Base-by-base conservation (phyloP, 2,329 filamentous ascomycete genomes). In the Teratosphaeria nubilosa region DNA sequence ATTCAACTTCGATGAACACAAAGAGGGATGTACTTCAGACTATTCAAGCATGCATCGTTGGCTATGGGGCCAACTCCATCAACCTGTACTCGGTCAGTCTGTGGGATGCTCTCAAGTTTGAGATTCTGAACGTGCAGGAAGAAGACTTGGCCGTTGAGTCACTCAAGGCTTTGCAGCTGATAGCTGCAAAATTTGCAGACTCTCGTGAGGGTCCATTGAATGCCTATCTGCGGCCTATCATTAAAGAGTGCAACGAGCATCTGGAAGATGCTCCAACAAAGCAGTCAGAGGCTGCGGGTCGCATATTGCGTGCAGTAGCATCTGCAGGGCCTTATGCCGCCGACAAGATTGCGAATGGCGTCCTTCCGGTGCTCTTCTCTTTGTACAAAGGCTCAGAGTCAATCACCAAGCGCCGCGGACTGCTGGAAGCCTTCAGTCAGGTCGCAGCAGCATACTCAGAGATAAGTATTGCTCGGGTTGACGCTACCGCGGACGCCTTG, bases 91-190 rank as follows among this genome's bases (percentile, higher is more conserved):
- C 84, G 0, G 80, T 85, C 54, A 84, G 82, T 0, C 74, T 87
- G 2, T 88, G 85, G 85, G 84, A 87, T 64, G 79, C 83, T 9
- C 69, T 88, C 55, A 88, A 87, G 68, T 88, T 86, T 63, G 85
- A 88, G 65, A 80, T 88, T 11, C 74, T 88, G 14, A 86, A 84
- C 62, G 80, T 82, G 0, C 82, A 86, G 68, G 85, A 87, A 64
- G 83, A 86, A 57, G 82, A 86, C 55, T 72, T 88, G 9, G 82
- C 83, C 0, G 76, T 83, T 54, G 80, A 82, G 64, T 81, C 85
- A 6, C 70, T 87, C 16, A 72, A 76, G 24, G 79, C 78, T 1
- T 70, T 87, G 9, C 76, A 78, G 56, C 73, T 76, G 22, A 82
- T 87, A 58, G 79, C 82, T 16, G 74, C 73, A 56, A 77, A 80